Evolutionary conservation across 2,329 filamentous ascomycete genomes (phyloP), one percentile per base, ranked within the genome.

Genomic region (Phoma sp.): DNA sequence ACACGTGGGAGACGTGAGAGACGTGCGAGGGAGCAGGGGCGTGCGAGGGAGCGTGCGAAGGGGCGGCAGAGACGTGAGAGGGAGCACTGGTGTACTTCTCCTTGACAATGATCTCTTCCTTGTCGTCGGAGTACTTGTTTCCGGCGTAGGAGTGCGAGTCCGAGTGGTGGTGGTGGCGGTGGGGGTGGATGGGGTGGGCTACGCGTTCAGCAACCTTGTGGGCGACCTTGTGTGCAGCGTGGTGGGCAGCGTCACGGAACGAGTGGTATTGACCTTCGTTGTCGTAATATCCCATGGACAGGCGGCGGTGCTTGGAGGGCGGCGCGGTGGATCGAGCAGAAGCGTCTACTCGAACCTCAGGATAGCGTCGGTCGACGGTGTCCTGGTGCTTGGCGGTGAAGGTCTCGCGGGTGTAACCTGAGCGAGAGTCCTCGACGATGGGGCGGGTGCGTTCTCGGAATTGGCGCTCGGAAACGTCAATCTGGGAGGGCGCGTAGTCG

Each of bases 251-350:
- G 77, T 87, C 86, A 78, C 87, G 87, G 82, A 90, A 85, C 67
- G 84, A 87, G 80, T 90, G 87, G 80, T 90, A 89, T 67, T 89
- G 83, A 74, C 87, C 87, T 76, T 90, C 86, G 80, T 89, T 85
- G 85, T 90, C 87, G 87, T 90, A 89, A 81, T 89, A 90, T 82
- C 87, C 87, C 87, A 90, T 90, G 73, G 87, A 86, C 83, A 77
- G 78, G 74, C 80, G 77, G 73, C 77, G 77, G 66, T 77, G 74
- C 65, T 76, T 77, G 59, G 78, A 74, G 64, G 76, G 70, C 71
- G 84, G 82, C 71, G 81, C 77, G 71, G 82, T 83, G 65, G 80
- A 77, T 64, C 77, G 77, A 67, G 76, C 73, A 73, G 78, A 71
- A 48, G 68, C 71, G 60, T 81, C 74, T 76, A 83, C 79, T 73